Conservation (phyloP, 2,329 filamentous ascomycete genomes). For the Dothistroma pini region DNA sequence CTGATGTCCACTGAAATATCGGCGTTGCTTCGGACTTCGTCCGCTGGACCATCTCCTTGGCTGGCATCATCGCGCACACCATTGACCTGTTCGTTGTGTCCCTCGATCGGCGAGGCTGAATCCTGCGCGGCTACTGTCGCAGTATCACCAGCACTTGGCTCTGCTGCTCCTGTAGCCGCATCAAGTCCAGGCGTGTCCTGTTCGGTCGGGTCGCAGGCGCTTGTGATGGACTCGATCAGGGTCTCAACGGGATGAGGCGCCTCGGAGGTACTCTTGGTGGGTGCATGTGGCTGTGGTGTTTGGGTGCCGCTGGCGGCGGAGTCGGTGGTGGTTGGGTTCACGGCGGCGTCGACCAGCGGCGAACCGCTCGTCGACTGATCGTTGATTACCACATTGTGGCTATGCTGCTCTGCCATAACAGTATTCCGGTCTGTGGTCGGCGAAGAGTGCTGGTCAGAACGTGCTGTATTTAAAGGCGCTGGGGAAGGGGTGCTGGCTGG, state of each 20-base stretch:
- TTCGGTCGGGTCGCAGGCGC: constrained; percentile 7
- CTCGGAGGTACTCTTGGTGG: constrained; percentile 43
- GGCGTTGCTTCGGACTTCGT: constrained; percentile 55
- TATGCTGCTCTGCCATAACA: constrained; percentile 71
- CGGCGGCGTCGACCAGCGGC: constrained; percentile 61
- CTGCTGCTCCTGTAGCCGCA: constrained; percentile 23
- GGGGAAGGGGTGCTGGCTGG: constrained; percentile 1
- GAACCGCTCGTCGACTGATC: constrained; percentile 62
- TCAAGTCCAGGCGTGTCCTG: constrained; percentile 12
- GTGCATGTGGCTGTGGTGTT: neutral
- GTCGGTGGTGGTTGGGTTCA: constrained; percentile 52
- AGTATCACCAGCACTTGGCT: constrained; percentile 35
- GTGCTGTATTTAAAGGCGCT: constrained; percentile 3
- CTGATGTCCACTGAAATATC: constrained; percentile 67
- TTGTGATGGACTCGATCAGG: constrained; percentile 16
- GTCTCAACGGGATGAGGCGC: constrained; percentile 24
- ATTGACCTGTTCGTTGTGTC: constrained; percentile 18
- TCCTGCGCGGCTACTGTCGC: constrained; percentile 14
- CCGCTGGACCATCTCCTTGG: constrained; percentile 40
- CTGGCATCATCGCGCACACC: constrained; percentile 35
- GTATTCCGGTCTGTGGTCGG: constrained; percentile 33
- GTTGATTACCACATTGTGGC: constrained; percentile 69
- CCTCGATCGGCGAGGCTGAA: constrained; percentile 7
- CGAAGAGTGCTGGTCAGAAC: constrained; percentile 18
- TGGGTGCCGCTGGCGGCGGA: constrained; percentile 48